A percentile compares a stretch with the other conserved stretches of the same genome.
Conservation (phyloP, 2,329 filamentous ascomycete genomes). For the Byssoonygena ceratinophila region DNA sequence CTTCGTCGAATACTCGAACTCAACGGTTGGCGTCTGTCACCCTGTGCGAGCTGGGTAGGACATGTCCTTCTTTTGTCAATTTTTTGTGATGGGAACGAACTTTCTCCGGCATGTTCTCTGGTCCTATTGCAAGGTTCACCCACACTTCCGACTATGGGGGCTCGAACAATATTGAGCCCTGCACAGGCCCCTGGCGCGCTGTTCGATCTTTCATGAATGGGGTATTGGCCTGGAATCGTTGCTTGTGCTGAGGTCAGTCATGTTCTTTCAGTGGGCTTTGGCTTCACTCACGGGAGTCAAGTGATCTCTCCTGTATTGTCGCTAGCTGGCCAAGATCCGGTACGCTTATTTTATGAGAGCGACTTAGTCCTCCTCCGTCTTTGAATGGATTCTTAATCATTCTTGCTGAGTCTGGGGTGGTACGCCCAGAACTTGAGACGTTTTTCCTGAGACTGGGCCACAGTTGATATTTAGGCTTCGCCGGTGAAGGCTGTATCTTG, state of each 20-base stretch:
- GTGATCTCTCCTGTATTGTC: conserved; percentile 15
- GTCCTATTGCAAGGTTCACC: conserved; percentile 14
- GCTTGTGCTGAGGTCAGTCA: conserved; percentile 17
- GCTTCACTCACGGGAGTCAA: conserved; percentile 23
- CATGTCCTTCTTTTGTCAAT: conserved; percentile 13
- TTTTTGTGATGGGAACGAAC: conserved; percentile 4
- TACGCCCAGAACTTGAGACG: conserved; percentile 10
- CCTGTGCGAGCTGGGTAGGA: conserved; percentile 7
- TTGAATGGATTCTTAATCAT: conserved; percentile 13
- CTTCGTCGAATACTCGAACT: background rate
- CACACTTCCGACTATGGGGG: conserved; percentile 12
- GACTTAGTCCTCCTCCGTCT: conserved; percentile 13
- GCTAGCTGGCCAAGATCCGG: conserved; percentile 19
- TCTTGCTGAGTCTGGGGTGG: conserved; percentile 15
- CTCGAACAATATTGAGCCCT: conserved; percentile 11
- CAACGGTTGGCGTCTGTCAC: background rate
- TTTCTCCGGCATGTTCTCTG: conserved; percentile 5
- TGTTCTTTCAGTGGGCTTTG: background rate
- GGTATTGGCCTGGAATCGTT: conserved; percentile 23
- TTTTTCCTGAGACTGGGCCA: conserved; percentile 20
- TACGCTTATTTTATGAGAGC: conserved; percentile 19
- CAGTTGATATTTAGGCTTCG: conserved; percentile 20
- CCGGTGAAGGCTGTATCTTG: conserved; percentile 13
- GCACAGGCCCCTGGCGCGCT: conserved; percentile 20
- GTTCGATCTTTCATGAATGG: conserved; percentile 21